Base-by-base conservation (phyloP, 2,329 filamentous ascomycete species). In the Apiospora hydei region DNA sequence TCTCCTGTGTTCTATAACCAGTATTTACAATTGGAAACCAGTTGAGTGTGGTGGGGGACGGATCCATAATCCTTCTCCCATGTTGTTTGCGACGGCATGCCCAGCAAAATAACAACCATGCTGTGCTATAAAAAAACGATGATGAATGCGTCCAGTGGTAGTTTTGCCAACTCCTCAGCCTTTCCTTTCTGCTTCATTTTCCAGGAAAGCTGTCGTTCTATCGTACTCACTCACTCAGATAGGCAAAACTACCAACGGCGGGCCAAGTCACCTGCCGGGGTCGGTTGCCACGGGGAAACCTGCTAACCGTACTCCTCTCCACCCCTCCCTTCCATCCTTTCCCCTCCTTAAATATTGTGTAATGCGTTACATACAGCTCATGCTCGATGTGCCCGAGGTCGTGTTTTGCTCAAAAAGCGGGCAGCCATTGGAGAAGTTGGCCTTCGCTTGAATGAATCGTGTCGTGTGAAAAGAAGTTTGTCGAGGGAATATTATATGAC, bases 401-500 rank as follows among this genome's bases (percentile, higher is more conserved):
- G 57, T 64, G 18, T 64, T 64, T 41, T 41, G 41, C 34, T 64
- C 57, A 64, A 64, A 41, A 41, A 61, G 57, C 34, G 57, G 57
- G 57, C 57, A 41, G 34, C 13, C 57, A 41, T 64, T 64, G 57
- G 34, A n/a, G 57, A 34, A 8, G 34, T 41, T 64, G 30, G 57
- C 57, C 57, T n/a, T 47, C 44, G 66, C 43, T 68, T 47, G 66
- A 47, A 68, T 47, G 43, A 68, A 47, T 68, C 41, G 66, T 49
- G 46, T 68, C 66, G 44, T 46, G 66, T 46, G 66, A 68, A 68
- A 21, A 11, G 66, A 68, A 68, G 44, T 41, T 64, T 64, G 57
- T 64, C 57, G 57, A 68, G 66, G 26, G 26, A 44, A 68, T 30
- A 68, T 68, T 44, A 68, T 68, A 41, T 68, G 66, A 46, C 44